Conservation (phyloP, 331 rosid species). For the Arachis monticola region DNA sequence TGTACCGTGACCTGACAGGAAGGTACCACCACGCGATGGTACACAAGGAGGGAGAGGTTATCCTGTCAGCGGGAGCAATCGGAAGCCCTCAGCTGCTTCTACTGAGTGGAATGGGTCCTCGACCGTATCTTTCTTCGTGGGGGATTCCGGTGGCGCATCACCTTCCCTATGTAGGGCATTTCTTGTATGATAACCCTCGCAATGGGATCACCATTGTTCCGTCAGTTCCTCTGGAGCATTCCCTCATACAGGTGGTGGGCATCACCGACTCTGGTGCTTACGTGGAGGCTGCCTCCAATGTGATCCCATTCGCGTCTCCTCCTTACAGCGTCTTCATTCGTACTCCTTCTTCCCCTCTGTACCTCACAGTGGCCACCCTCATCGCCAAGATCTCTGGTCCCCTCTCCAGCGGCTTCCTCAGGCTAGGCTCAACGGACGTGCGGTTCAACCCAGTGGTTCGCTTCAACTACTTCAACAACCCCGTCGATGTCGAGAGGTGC, state of each 20-base stretch:
- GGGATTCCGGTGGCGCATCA: slow-evolving; percentile 78
- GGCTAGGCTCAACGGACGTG: slow-evolving; percentile 68
- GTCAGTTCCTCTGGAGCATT: slow-evolving; percentile 73
- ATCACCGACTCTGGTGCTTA: slow-evolving; percentile 76
- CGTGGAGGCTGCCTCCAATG: slow-evolving; percentile 83
- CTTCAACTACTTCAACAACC: slow-evolving; percentile 75
- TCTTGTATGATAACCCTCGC: slow-evolving; percentile 82
- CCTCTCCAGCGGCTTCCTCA: slow-evolving; percentile 57
- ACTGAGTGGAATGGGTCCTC: slow-evolving; percentile 80
- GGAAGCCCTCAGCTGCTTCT: slow-evolving; percentile 88
- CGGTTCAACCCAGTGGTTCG: slow-evolving; percentile 64
- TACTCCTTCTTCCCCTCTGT: slow-evolving; percentile 55
- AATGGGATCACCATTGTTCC: slow-evolving; percentile 83
- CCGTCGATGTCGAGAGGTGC: slow-evolving; percentile 64
- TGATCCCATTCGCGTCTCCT: slow-evolving; percentile 66
- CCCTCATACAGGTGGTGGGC: slow-evolving; percentile 90
- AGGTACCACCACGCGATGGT: slow-evolving; percentile 66
- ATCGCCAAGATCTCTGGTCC: slow-evolving; percentile 81
- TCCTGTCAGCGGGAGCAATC: slow-evolving; percentile 78
- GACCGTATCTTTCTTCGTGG: slow-evolving; percentile 78
- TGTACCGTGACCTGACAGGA: slow-evolving; percentile 58
- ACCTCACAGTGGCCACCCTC: slow-evolving; percentile 74
- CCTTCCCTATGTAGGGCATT: slow-evolving; percentile 73
- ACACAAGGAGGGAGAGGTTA: slow-evolving; percentile 65
- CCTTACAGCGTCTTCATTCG: slow-evolving; percentile 52